Evolutionary conservation across 257 asterid species (phyloP).

Genomic region (Rehmannia glutinosa): DNA sequence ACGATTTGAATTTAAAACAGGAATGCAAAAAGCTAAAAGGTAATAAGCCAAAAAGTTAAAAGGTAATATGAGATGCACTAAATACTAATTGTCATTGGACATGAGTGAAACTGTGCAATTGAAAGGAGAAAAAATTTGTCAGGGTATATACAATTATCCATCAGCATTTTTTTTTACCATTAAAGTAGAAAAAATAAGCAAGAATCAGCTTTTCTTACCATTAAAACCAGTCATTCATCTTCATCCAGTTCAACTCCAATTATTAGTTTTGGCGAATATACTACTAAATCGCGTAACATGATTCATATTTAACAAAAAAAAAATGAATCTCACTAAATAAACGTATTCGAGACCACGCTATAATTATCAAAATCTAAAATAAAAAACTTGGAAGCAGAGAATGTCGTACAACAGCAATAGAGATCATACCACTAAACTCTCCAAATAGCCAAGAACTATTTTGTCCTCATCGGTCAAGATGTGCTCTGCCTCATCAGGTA

Average conservation of each 20-base stretch:
- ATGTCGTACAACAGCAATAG: background rate
- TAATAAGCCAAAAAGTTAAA: too few species aligned
- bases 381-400: background rate
- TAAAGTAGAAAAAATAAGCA: conserved; percentile 2
- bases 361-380: background rate
- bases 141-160: too few species aligned
- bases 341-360: background rate
- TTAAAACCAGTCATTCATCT: conserved; percentile 1
- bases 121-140: too few species aligned
- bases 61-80: too few species aligned
- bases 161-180: too few species aligned
- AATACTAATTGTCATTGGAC: too few species aligned
- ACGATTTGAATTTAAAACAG: too few species aligned
- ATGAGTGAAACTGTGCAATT: too few species aligned
- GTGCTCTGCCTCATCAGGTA: conserved; percentile 78
- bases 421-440: conserved; percentile 65
- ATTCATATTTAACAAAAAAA: too few species aligned
- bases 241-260: background rate
- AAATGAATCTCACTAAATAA: too few species aligned
- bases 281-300: background rate
- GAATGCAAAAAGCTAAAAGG: too few species aligned
- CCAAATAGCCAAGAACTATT: conserved; percentile 61
- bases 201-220: background rate
- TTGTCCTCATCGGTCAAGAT: conserved; percentile 56
- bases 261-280: too few species aligned